Conservation (phyloP, 1,139 yeast species). For the Kodamaea sp. region DNA sequence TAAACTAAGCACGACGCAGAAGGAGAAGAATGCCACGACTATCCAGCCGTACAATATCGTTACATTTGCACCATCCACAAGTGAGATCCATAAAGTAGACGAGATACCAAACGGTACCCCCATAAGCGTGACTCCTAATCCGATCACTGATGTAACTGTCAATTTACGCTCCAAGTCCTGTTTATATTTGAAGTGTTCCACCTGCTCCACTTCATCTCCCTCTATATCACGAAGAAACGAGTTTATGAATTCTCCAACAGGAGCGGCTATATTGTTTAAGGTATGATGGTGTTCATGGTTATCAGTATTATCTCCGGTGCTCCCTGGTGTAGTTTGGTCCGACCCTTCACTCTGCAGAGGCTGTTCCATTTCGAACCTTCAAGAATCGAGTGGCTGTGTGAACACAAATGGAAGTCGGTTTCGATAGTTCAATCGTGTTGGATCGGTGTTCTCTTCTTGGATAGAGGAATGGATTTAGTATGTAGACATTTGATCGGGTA, state of each 20-base stretch:
- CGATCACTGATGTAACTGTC: conserved; percentile 67
- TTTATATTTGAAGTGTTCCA: conserved; percentile 70
- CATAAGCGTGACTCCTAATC: conserved; percentile 75
- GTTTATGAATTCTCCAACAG: conserved; percentile 10
- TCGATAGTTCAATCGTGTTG: too few relatives aligned
- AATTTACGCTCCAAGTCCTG: conserved; percentile 67
- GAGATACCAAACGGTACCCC: conserved; percentile 78
- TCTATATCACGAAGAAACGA: conserved; percentile 18
- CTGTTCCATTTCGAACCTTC: too few relatives aligned
- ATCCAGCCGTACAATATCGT: conserved; percentile 74
- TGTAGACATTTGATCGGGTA: too few relatives aligned
- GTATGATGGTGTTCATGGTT: background rate
- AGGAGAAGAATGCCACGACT: conserved; percentile 59
- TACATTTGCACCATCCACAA: conserved; percentile 72
- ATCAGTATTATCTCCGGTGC: too few relatives aligned
- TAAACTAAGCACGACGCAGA: conserved; percentile 63
- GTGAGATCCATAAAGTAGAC: conserved; percentile 66
- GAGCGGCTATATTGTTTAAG: conserved; percentile 5
- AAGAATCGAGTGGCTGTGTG: too few relatives aligned
- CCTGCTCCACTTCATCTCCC: conserved; percentile 56
- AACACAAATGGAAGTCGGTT: too few relatives aligned
- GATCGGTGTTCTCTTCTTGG: too few relatives aligned
- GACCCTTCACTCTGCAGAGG: too few relatives aligned
- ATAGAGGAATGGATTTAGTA: too few relatives aligned
- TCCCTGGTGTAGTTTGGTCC: too few relatives aligned